Percentiles rank a stretch among this genome's conserved stretches.
Evolutionary conservation across 306 rosid species (phyloP).

Genomic region (Ochetophila trinervis): DNA sequence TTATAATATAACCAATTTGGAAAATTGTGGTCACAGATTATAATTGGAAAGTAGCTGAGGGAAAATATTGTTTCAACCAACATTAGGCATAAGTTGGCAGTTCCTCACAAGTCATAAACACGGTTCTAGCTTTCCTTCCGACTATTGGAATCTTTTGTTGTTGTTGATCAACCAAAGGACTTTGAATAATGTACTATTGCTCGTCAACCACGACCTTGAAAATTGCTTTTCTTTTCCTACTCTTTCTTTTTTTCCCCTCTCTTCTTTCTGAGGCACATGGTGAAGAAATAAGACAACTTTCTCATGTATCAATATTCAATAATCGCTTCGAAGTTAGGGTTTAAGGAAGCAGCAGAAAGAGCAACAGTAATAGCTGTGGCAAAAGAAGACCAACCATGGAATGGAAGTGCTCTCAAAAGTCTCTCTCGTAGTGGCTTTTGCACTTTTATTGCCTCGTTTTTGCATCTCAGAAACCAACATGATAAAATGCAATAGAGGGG

Average conservation of each 20-base stretch:
- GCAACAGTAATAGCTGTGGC: not conserved
- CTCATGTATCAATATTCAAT: no score
- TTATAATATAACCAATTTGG: no score
- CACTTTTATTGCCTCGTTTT: constrained; percentile 20
- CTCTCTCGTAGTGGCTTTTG: constrained; percentile 16
- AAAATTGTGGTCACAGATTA: constrained; percentile 12
- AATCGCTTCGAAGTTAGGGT: constrained; percentile 10
- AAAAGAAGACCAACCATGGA: not conserved
- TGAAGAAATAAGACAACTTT: not conserved
- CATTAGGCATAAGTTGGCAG: constrained; percentile 24
- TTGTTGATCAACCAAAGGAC: not conserved
- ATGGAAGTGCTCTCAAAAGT: constrained; percentile 3
- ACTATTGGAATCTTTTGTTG: not conserved
- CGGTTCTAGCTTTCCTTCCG: not conserved
- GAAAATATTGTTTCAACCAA: constrained; percentile 2
- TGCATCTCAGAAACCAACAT: constrained; percentile 31
- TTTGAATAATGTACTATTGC: constrained; percentile 7
- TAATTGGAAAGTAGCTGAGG: not conserved
- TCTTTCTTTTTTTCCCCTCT: not conserved
- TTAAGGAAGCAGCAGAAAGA: constrained; percentile 15
- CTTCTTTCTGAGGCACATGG: constrained; percentile 17
- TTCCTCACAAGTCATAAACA: not conserved
- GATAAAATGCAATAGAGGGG: constrained; percentile 8
- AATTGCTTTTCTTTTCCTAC: not conserved
- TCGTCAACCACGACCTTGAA: constrained; percentile 13